Base-by-base conservation (phyloP, 2,329 filamentous ascomycete species). In the Colletotrichum chlorophyti region DNA sequence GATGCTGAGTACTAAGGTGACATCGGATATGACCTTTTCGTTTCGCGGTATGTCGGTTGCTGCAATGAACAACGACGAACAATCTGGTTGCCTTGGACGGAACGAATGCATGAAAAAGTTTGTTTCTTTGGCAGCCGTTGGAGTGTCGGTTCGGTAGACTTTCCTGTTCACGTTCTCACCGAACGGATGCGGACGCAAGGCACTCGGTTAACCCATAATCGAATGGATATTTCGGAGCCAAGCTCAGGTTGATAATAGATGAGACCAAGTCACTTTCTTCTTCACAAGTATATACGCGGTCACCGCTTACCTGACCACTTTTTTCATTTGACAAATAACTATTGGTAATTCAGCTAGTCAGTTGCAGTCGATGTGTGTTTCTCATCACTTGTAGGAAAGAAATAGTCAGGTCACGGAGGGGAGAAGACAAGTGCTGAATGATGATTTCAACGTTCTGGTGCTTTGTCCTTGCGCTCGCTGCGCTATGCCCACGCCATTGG, bases 1-100 rank as follows among this genome's bases (percentile, higher is more conserved):
- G 87, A 89, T 66, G 81, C 73, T 52, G 93, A 97, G 84, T 97
- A 97, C 84, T 97, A 94, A 71, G 35, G 29, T 29, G 40, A 54
- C 29, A 47, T 15, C 38, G 38, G 55, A 49, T 9, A 41, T 19
- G 29, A 15, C 27, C 38, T 50, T 46, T 52, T 35, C 49, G 47
- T 46, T 57, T 37, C 24, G 37, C 24, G 41, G 51, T 35, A 31
- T 15, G 31, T 29, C 19, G 17, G 40, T 35, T 38, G 46, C 51
- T 52, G 51, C 48, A 35, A 55, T 40, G 42, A 53, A 59, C n/a
- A 32, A 58, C n/a, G 41, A 48, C 45, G 26, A 47, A 46, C 40
- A 52, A 10, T 49, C 26, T 48, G 41, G 51, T 27, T 31, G 46
- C 49, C 15, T 40, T 46, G 40, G 40, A 17, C 47, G 47, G 38